These are phyloP conservation scores for Trametes sp. DNA, from an alignment of 1,284 basidiomycete genomes.

Conservation along the genomic window DNA sequence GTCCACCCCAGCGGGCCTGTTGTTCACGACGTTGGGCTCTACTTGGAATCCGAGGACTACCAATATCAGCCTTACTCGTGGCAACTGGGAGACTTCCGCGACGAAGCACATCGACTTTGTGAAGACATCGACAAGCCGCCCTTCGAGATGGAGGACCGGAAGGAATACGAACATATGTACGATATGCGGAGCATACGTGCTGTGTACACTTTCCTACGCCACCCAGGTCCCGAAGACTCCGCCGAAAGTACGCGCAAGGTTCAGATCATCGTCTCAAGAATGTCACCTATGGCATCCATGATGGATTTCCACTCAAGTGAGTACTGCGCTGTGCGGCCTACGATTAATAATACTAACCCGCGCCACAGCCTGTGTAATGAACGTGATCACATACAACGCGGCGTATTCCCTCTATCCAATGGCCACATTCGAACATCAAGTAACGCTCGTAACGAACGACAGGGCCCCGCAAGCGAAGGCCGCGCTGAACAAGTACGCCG, in stretches of 20 bases:
- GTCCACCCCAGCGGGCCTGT: slow-evolving; percentile 32
- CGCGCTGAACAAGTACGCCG: slow-evolving; percentile 39
- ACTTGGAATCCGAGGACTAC: slow-evolving; percentile 31
- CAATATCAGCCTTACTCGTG: slow-evolving; percentile 20
- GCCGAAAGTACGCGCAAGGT: not conserved
- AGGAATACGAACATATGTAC: slow-evolving; percentile 5
- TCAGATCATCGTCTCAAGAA: slow-evolving; percentile 33
- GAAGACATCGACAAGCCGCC: not conserved
- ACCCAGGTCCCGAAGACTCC: not conserved
- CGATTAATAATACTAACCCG: too few relatives aligned
- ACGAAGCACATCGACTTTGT: slow-evolving; percentile 8
- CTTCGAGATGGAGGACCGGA: slow-evolving; percentile 5
- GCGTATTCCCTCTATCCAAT: slow-evolving; percentile 46
- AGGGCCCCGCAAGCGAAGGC: not conserved
- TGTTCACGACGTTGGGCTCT: slow-evolving; percentile 22
- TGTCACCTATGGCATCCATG: slow-evolving; percentile 43
- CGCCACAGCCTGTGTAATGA: slow-evolving; percentile 54
- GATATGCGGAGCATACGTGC: slow-evolving; percentile 5
- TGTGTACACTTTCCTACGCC: slow-evolving; percentile 21
- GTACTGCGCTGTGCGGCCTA: too few relatives aligned
- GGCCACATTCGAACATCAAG: slow-evolving; percentile 42
- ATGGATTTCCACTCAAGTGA: slow-evolving; percentile 54
- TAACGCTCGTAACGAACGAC: slow-evolving; percentile 16
- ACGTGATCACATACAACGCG: slow-evolving; percentile 44
- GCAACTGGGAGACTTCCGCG: slow-evolving; percentile 14